Evolutionary conservation across 148 eudicot species (phyloP).

Genomic region (Simmondsia chinensis): DNA sequence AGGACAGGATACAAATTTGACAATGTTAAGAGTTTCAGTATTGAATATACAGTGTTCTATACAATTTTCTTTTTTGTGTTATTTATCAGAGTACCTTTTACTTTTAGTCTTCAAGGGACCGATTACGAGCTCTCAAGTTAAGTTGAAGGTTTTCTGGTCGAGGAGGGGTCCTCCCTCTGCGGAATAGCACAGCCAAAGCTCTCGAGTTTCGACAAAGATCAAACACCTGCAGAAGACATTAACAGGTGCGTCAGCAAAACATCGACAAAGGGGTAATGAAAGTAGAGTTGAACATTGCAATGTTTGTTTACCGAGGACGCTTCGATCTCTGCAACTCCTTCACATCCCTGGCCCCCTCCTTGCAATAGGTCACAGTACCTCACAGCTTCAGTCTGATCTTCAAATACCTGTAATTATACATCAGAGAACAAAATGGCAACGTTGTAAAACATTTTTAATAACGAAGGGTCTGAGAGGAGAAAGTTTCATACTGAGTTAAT

Average conservation of each 20-base stretch:
- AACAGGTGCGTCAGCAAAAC: neutral
- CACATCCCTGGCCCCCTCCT: constrained; percentile 92
- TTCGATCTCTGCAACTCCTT: constrained; percentile 93
- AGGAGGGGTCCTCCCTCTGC: constrained; percentile 43
- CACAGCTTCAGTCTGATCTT: constrained; percentile 85
- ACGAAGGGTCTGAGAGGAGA: too few species aligned
- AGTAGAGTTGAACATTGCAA: neutral
- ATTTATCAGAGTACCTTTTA: too few species aligned
- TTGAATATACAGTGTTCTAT: too few species aligned
- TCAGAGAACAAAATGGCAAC: too few species aligned
- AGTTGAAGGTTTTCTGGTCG: constrained; percentile 74
- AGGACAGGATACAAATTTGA: too few species aligned
- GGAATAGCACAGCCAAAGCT: constrained; percentile 92
- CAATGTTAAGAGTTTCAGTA: too few species aligned
- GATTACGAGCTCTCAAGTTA: constrained; percentile 74
- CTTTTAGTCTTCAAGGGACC: constrained; percentile 93
- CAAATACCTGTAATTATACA: constrained; percentile 63
- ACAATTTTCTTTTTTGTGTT: too few species aligned
- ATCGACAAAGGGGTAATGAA: neutral
- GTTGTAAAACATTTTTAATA: too few species aligned
- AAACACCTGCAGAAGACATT: constrained; percentile 63
- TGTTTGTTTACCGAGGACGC: constrained; percentile 70
- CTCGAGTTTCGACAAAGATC: constrained; percentile 68
- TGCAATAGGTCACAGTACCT: constrained; percentile 77
- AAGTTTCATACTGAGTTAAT: too few species aligned